These are phyloP conservation scores for Trichophyton simii DNA, from an alignment of 2,329 filamentous ascomycete genomes.

Conservation along the genomic window DNA sequence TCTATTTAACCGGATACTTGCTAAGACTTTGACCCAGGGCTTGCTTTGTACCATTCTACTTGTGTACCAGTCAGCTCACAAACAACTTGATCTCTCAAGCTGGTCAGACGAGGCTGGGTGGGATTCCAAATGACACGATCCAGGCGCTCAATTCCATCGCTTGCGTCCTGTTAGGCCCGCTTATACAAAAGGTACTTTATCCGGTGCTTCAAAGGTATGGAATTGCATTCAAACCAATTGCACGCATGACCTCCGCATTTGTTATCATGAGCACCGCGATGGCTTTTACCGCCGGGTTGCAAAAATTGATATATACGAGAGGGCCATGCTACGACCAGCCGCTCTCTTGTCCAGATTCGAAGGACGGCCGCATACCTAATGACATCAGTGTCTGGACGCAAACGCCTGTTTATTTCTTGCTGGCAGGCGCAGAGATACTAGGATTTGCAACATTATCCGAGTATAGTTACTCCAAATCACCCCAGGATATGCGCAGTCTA, in stretches of 20 bases:
- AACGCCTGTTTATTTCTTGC: slow-evolving; percentile 15
- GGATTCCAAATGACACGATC: slow-evolving; percentile 49
- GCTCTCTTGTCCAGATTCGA: not conserved
- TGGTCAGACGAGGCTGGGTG: slow-evolving; percentile 43
- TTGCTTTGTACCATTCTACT: slow-evolving; percentile 22
- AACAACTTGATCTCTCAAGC: slow-evolving; percentile 34
- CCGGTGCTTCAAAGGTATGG: slow-evolving; percentile 40
- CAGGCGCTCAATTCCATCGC: slow-evolving; percentile 47
- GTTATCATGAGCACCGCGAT: slow-evolving; percentile 40
- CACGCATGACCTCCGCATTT: slow-evolving; percentile 45
- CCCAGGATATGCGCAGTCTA: slow-evolving; percentile 21
- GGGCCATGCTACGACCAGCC: slow-evolving; percentile 8
- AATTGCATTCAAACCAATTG: slow-evolving; percentile 48
- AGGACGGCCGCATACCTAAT: slow-evolving; percentile 4
- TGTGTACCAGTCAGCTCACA: slow-evolving; percentile 26
- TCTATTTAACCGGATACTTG: not conserved
- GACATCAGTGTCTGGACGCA: slow-evolving; percentile 7
- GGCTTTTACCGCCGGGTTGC: slow-evolving; percentile 44
- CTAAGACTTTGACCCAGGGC: not conserved
- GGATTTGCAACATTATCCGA: slow-evolving; percentile 46
- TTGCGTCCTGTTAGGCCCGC: slow-evolving; percentile 45
- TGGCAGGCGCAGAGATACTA: slow-evolving; percentile 19
- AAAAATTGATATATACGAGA: slow-evolving; percentile 43
- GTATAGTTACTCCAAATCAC: slow-evolving; percentile 60
- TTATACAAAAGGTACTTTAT: slow-evolving; percentile 41